A percentile compares a stretch with the other conserved stretches of the same genome.
Conservation (phyloP, 345 rosid species). For the Viola odorata region DNA sequence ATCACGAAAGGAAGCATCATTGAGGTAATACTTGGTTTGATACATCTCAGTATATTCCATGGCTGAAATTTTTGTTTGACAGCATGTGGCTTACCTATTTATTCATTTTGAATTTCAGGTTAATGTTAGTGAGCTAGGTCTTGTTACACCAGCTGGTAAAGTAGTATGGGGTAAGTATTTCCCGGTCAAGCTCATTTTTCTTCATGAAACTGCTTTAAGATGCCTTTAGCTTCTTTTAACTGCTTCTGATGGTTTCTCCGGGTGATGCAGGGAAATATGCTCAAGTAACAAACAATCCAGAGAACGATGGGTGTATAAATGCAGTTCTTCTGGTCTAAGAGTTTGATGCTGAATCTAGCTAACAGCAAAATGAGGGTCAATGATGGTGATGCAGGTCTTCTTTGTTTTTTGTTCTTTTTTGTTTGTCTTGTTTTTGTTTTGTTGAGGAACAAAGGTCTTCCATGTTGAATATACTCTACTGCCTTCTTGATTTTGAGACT, state of each 20-base stretch:
- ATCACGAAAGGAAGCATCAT: slow-evolving; percentile 87
- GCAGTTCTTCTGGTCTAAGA: slow-evolving; percentile 75
- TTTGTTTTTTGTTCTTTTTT: too few relatives aligned
- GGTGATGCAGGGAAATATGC: slow-evolving; percentile 75
- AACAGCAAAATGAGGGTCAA: neutral
- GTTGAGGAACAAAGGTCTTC: too few relatives aligned
- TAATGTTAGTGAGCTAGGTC: slow-evolving; percentile 89
- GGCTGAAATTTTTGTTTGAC: neutral
- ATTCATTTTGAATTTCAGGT: slow-evolving; percentile 42
- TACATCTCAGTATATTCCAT: neutral
- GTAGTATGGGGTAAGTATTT: slow-evolving; percentile 80
- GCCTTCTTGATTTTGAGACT: too few relatives aligned
- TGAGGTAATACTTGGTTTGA: slow-evolving; percentile 40
- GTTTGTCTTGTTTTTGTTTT: too few relatives aligned
- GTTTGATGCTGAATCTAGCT: neutral
- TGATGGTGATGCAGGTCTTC: neutral
- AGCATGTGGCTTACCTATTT: neutral
- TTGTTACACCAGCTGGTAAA: slow-evolving; percentile 89
- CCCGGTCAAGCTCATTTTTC: neutral
- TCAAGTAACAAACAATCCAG: slow-evolving; percentile 93
- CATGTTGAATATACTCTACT: too few relatives aligned
- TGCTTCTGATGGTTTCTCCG: neutral
- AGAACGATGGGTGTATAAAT: slow-evolving; percentile 84
- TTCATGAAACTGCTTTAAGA: neutral
- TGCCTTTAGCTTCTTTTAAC: neutral